Conservation (phyloP, 129 eudicot species). For the Artemisia argyi region DNA sequence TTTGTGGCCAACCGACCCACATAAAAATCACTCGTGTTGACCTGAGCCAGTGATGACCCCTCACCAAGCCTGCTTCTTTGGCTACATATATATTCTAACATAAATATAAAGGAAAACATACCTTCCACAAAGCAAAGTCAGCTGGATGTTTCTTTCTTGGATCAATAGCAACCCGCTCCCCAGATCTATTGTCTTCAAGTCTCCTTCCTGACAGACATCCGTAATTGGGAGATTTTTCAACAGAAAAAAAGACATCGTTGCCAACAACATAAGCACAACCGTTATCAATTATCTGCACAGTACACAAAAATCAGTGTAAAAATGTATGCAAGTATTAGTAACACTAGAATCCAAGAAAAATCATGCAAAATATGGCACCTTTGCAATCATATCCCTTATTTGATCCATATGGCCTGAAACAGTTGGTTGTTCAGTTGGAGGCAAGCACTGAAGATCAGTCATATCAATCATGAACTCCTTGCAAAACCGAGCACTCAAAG, state of each 20-base stretch:
- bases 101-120: slow-evolving; percentile 7
- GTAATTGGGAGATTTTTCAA: slow-evolving; percentile 65
- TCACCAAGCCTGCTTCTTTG: neutral
- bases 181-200: slow-evolving; percentile 80
- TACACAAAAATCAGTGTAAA: neutral
- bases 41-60: neutral
- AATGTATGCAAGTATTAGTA: neutral
- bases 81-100: neutral
- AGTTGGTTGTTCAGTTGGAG: slow-evolving; percentile 72
- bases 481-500: slow-evolving; percentile 66
- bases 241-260: slow-evolving; percentile 85
- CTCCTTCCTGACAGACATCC: slow-evolving; percentile 72
- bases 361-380: slow-evolving; percentile 40
- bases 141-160: slow-evolving; percentile 74
- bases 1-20: neutral
- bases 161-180: slow-evolving; percentile 90
- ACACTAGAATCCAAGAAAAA: neutral
- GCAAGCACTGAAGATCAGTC: slow-evolving; percentile 85
- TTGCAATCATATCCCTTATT: slow-evolving; percentile 63
- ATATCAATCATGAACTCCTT: slow-evolving; percentile 68
- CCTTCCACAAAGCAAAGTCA: slow-evolving; percentile 97
- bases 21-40: neutral
- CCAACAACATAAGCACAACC: slow-evolving; percentile 65
- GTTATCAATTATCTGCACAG: slow-evolving; percentile 61
- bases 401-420: slow-evolving; percentile 87